phyloP scores from a whole-genome alignment of 2,329 filamentous ascomycete genomes.

The Fusarium sp. region DNA sequence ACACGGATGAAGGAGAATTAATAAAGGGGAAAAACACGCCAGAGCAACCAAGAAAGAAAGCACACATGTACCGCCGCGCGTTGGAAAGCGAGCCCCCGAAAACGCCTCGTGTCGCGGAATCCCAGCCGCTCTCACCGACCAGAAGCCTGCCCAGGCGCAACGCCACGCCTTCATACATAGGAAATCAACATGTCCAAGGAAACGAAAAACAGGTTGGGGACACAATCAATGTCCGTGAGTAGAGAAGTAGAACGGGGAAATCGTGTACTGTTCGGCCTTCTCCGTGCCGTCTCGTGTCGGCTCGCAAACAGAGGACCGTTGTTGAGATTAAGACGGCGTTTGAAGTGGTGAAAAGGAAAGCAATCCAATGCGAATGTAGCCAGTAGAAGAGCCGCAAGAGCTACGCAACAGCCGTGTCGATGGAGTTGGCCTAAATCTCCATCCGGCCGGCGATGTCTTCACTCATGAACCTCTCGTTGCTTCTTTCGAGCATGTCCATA shows the following conservation, averaged over 20 bases:
- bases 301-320: slow-evolving; percentile 7
- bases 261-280: slow-evolving; percentile 20
- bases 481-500: slow-evolving; percentile 51
- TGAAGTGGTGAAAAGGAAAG: slow-evolving; percentile 26
- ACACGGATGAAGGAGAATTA: background rate
- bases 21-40: slow-evolving; percentile 5
- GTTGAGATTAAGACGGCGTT: slow-evolving; percentile 25
- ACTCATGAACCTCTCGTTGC: slow-evolving; percentile 63
- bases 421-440: slow-evolving; percentile 60
- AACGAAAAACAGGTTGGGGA: slow-evolving; percentile 9
- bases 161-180: slow-evolving; percentile 40
- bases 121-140: slow-evolving; percentile 52
- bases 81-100: slow-evolving; percentile 22
- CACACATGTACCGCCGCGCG: slow-evolving; percentile 6
- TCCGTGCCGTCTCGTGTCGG: background rate
- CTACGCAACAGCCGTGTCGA: background rate
- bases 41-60: slow-evolving; percentile 12
- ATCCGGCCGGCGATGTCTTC: slow-evolving; percentile 69
- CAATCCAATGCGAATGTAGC: slow-evolving; percentile 3
- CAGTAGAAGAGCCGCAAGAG: slow-evolving; percentile 3
- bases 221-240: slow-evolving; percentile 9
- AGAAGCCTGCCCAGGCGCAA: slow-evolving; percentile 45
- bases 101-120: slow-evolving; percentile 42
- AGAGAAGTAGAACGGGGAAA: slow-evolving; percentile 18
- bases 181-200: slow-evolving; percentile 23